phyloP scores from a whole-genome alignment of 371 early-diverging fungal species.

The Coemansia sp. region DNA sequence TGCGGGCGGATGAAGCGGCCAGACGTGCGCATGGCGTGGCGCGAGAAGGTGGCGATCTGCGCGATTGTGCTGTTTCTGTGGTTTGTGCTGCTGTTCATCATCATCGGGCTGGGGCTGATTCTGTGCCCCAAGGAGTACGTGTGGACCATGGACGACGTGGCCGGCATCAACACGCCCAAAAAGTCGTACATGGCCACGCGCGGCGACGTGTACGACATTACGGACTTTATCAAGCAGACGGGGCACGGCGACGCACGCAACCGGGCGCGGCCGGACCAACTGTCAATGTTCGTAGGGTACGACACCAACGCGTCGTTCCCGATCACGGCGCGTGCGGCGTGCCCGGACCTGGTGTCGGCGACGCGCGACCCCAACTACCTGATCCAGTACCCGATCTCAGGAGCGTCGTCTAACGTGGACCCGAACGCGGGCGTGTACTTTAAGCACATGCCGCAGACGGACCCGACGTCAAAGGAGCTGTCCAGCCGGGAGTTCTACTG shows the following conservation, averaged over 20 bases:
- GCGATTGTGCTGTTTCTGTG: slow-evolving; percentile 81
- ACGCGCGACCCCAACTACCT: slow-evolving; percentile 40
- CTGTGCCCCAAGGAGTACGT: slow-evolving; percentile 85
- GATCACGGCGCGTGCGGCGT: slow-evolving; percentile 56
- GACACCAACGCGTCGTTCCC: slow-evolving; percentile 62
- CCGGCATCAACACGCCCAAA: slow-evolving; percentile 44
- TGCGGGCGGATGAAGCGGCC: slow-evolving; percentile 78
- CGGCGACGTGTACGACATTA: slow-evolving; percentile 78
- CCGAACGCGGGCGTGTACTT: slow-evolving; percentile 17
- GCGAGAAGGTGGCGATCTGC: slow-evolving; percentile 94
- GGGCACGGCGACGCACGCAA: slow-evolving; percentile 49
- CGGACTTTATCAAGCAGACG: slow-evolving; percentile 60
- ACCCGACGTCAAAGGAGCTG: slow-evolving; percentile 28
- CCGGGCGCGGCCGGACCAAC: slow-evolving; percentile 47
- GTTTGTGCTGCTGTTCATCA: slow-evolving; percentile 75
- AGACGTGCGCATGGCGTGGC: slow-evolving; percentile 94
- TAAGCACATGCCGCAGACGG: slow-evolving; percentile 27
- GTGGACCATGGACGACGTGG: slow-evolving; percentile 60
- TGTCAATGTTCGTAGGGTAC: slow-evolving; percentile 55
- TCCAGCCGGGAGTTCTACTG: slow-evolving; percentile 46
- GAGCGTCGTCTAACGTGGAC: slow-evolving; percentile 29
- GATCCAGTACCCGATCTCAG: slow-evolving; percentile 32
- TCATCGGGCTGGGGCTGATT: slow-evolving; percentile 76
- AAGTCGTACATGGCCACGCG: slow-evolving; percentile 64
- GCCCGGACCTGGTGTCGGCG: slow-evolving; percentile 52